Percentiles rank a stretch among this genome's conserved stretches.
Evolutionary conservation across 768 basidiomycete species (phyloP).

Genomic region (Suillus paluster): DNA sequence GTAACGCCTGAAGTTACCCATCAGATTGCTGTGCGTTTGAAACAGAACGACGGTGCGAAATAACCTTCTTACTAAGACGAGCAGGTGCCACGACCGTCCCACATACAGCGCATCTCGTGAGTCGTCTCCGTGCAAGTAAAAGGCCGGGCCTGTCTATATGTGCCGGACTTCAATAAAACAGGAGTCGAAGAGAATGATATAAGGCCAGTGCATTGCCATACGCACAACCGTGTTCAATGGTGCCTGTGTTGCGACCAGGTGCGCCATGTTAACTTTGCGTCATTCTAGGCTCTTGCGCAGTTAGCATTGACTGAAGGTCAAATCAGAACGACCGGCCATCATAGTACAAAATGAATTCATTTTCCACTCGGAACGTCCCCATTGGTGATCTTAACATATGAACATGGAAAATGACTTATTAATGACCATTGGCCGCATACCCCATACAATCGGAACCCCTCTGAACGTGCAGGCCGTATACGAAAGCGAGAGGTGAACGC

Average conservation of each 20-base stretch:
- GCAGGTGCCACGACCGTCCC: constrained; percentile 78
- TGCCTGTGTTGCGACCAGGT: constrained; percentile 62
- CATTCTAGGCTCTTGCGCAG: constrained; percentile 61
- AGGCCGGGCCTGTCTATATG: constrained; percentile 75
- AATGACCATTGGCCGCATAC: constrained; percentile 35
- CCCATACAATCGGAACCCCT: constrained; percentile 95
- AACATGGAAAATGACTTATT: neutral
- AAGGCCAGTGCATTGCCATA: constrained; percentile 88
- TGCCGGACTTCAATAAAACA: constrained; percentile 92
- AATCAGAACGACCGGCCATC: too few relatives aligned
- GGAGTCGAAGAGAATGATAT: constrained; percentile 84
- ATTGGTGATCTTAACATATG: constrained; percentile 62
- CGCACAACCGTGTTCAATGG: constrained; percentile 50
- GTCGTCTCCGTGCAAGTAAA: constrained; percentile 87
- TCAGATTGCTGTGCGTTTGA: neutral
- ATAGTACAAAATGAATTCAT: too few relatives aligned
- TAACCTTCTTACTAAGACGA: constrained; percentile 92
- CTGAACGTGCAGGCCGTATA: constrained; percentile 79
- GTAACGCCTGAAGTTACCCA: constrained; percentile 69
- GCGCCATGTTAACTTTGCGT: constrained; percentile 93
- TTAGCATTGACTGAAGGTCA: neutral
- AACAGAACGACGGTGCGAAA: constrained; percentile 12
- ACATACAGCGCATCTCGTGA: constrained; percentile 81
- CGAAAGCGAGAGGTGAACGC: constrained; percentile 77
- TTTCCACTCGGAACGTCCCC: too few relatives aligned